Evolutionary conservation across 805 yeast genomes (phyloP), one percentile per base, ranked within the genome.

Genomic region (Sugiyamaella boreocaroliniensis): DNA sequence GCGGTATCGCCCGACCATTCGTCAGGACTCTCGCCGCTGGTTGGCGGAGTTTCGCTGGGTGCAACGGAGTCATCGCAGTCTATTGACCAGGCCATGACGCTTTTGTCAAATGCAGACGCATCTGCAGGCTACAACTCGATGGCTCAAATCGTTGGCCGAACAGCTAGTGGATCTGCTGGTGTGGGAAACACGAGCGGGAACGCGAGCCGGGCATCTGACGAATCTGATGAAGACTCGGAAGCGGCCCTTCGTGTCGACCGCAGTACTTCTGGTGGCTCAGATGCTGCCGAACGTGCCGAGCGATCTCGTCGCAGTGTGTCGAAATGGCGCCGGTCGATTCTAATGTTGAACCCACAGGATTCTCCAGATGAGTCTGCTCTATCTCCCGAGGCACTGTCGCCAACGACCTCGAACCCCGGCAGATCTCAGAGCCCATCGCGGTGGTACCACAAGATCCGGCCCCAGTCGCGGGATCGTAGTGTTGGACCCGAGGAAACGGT

Each of bases 291-390:
- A 29, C 48, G 47, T 22, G 26, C 53, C 11, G 44, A 46, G 40
- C 46, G 22, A 19, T 44, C 47, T 19, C 49, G 58, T 11, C 48
- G 48, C 20, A 55, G 47, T 45, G 55, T 56, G 5, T 60, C 63
- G 20, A 56, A 51, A 41, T 60, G 63, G 63, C 49, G 63, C 29
- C 47, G 62, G 19, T 58, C 62, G 11, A 34, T 60, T 15, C 34
- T 58, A 55, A 40, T 53, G 8, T 53, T 58, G 46, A 51, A 52
- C 29, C 48, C 46, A 16, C 19, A 45, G 7, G 46, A 43, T 15
- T 43, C 46, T 15, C 46, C 19, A 18, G 18, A 15, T 20, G 46
- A 19, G 2, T 15, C 26, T 11, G 37, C 14, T 26, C 15, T 26
- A 5, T 16, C 26, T 6, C 45, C 18, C 9, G 56, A 52, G 7